phyloP scores from a whole-genome alignment of 1,284 basidiomycete species.

The Trametes sp. region DNA sequence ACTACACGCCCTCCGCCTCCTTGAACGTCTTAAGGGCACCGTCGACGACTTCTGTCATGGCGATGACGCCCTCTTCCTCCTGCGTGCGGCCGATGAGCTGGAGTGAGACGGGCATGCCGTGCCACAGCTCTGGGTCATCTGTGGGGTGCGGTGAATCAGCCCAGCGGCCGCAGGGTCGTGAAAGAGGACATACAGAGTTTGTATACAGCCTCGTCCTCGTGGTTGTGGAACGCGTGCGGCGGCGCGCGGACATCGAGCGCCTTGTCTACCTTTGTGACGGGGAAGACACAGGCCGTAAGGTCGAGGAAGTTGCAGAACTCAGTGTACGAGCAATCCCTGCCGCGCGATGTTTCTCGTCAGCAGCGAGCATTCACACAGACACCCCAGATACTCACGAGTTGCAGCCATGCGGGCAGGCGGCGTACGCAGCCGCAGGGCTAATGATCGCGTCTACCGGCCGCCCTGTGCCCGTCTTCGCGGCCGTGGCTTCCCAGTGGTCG shows the following conservation, averaged over 20 bases:
- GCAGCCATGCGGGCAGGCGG: constrained; percentile 48
- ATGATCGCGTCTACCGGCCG: constrained; percentile 57
- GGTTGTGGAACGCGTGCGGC: constrained; percentile 46
- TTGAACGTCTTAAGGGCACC: constrained; percentile 36
- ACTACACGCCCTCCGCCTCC: neutral
- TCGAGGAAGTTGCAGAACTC: constrained; percentile 48
- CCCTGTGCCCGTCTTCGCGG: constrained; percentile 49
- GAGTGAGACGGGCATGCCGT: constrained; percentile 56
- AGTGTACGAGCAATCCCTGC: constrained; percentile 37
- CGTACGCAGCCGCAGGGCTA: constrained; percentile 44
- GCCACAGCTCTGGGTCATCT: constrained; percentile 55
- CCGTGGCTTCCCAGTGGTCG: constrained; percentile 55
- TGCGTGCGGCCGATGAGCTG: constrained; percentile 57
- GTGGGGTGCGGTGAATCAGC: neutral
- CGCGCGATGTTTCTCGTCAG: neutral
- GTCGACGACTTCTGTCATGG: constrained; percentile 48
- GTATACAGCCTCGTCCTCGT: constrained; percentile 52
- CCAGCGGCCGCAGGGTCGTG: neutral
- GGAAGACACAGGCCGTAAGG: constrained; percentile 54
- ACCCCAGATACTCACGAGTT: constrained; percentile 38
- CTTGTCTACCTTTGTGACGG: constrained; percentile 50
- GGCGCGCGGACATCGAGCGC: constrained; percentile 39
- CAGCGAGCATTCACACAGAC: neutral
- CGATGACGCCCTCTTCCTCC: constrained; percentile 59
- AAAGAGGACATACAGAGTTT: constrained; percentile 50